Percentiles rank a stretch among this genome's conserved stretches.
These are phyloP conservation scores for Psophocarpus tetragonolobus DNA, from an alignment of 306 rosid species.

Conservation along the genomic window DNA sequence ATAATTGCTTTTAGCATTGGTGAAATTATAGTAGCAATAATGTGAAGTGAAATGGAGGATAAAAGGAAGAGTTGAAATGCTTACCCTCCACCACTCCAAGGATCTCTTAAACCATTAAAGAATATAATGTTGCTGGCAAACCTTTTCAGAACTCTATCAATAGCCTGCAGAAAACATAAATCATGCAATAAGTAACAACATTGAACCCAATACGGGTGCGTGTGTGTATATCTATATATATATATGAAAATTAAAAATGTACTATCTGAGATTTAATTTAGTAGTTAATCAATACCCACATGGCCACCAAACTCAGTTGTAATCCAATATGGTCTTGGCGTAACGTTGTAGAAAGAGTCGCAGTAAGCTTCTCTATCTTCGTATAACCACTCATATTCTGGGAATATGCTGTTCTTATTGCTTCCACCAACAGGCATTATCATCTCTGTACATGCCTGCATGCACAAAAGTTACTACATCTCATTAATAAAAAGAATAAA, in stretches of 20 bases:
- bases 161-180: slow-evolving; percentile 45
- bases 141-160: slow-evolving; percentile 60
- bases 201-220: no score
- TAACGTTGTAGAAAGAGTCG: not conserved
- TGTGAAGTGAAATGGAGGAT: not conserved
- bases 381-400: slow-evolving; percentile 50
- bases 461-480: not conserved
- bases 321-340: slow-evolving; percentile 77
- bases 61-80: slow-evolving; percentile 13
- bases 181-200: not conserved
- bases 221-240: no score
- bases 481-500: not conserved
- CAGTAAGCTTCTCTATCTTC: slow-evolving; percentile 30
- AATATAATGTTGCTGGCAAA: slow-evolving; percentile 83
- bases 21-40: not conserved
- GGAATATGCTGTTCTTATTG: slow-evolving; percentile 63
- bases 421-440: slow-evolving; percentile 58
- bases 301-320: slow-evolving; percentile 76
- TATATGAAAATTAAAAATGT: not conserved
- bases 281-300: slow-evolving; percentile 26
- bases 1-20: not conserved
- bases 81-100: slow-evolving; percentile 99
- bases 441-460: slow-evolving; percentile 84
- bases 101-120: slow-evolving; percentile 93
- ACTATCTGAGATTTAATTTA: not conserved